Evolutionary conservation across 352 stramenopile genomes (phyloP).

Genomic region (Pythium biforme): DNA sequence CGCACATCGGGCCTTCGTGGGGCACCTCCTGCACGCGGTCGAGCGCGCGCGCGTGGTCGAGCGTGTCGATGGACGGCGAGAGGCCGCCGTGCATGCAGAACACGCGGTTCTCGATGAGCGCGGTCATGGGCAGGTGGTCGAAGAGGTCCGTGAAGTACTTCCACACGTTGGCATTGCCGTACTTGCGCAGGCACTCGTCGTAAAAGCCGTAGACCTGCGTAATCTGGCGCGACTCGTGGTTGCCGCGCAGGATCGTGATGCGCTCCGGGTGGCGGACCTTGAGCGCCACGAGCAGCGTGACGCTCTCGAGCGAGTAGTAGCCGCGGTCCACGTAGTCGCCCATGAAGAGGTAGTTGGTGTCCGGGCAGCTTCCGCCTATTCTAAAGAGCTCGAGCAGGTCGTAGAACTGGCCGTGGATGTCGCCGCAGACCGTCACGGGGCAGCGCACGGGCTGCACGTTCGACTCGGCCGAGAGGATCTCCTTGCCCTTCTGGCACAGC

Average conservation of each 20-base stretch:
- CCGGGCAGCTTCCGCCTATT: slow-evolving; percentile 84
- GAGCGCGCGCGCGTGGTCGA: slow-evolving; percentile 82
- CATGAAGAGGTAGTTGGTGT: slow-evolving; percentile 92
- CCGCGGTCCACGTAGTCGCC: slow-evolving; percentile 89
- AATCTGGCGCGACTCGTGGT: slow-evolving; percentile 63
- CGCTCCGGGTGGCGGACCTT: slow-evolving; percentile 86
- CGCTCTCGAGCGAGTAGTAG: slow-evolving; percentile 87
- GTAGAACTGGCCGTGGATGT: slow-evolving; percentile 91
- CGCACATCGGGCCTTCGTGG: slow-evolving; percentile 87
- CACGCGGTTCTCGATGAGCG: slow-evolving; percentile 86
- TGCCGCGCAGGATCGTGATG: slow-evolving; percentile 79
- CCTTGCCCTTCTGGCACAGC: slow-evolving; percentile 88
- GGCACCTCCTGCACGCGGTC: slow-evolving; percentile 87
- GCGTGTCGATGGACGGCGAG: slow-evolving; percentile 85
- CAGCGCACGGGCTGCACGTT: slow-evolving; percentile 87
- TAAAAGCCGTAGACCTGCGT: slow-evolving; percentile 71
- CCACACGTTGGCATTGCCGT: slow-evolving; percentile 87
- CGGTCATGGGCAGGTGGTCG: slow-evolving; percentile 86
- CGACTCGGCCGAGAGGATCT: slow-evolving; percentile 81
- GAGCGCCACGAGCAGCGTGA: slow-evolving; percentile 79
- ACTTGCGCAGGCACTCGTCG: slow-evolving; percentile 72
- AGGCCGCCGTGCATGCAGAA: slow-evolving; percentile 90
- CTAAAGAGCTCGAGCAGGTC: slow-evolving; percentile 88
- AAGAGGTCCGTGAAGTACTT: slow-evolving; percentile 91
- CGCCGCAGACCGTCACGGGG: slow-evolving; percentile 84